Base-by-base conservation (phyloP, 306 rosid species). In the Prosopis cineraria region DNA sequence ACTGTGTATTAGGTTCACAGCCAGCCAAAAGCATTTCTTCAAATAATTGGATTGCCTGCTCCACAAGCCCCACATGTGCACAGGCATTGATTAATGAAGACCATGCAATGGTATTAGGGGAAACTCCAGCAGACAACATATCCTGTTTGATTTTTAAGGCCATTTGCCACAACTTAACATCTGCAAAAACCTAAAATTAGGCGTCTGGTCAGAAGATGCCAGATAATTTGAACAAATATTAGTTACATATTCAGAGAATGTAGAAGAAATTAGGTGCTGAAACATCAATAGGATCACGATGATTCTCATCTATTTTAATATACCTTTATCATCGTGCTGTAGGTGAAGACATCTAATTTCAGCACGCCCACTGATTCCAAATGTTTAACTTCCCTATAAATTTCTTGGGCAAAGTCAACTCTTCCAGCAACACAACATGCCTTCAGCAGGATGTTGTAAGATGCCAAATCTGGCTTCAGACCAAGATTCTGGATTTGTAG, bases 261-360 rank as follows among this genome's bases (percentile, higher is more conserved):
- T 67, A 36, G 69, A 64, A 78, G 65, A 59, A 71, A 60, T 43
- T 75, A 67, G 48, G 45, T 40, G 79, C 58, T 34, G 62, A 59
- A 73, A 77, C 29, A 73, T 70, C 75, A 74, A 66, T 48, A 63
- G 78, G 69, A 74, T 41, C 52, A 39, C 37, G 68, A 77, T 10
- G 31, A 74, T 69, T 68, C 7, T 79, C 70, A 78, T 78, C 43
- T 36, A 41, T 31, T 41, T 60, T 19, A 39, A 83, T 64, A 56
- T 87, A 92, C 97, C 98, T 95, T 95, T 71, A 92, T 87, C 76
- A 95, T 89, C 39, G 98, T 95, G 88, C 98, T 92, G 95, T 95
- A 95, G 62, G 98, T 95, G 85, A 92, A 95, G 84, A 92, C 95
- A 81, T 92, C 95, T 89, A 92, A 82, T 79, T 92, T 95, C 84